Evolutionary conservation across 2,329 filamentous ascomycete species (phyloP).

Genomic region (Furcasterigmium sp.): DNA sequence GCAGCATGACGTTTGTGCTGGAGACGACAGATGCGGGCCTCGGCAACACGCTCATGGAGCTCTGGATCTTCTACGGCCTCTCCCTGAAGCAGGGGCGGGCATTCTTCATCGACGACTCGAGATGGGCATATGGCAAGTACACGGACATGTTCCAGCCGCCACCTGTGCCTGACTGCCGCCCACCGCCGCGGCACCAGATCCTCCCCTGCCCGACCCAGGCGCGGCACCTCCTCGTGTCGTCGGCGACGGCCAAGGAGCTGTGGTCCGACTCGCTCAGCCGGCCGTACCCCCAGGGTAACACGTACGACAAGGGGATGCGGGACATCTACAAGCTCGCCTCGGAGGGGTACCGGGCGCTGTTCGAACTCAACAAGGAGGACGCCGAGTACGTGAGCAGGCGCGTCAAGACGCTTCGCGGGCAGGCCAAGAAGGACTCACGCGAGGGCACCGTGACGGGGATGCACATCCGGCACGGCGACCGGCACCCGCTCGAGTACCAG

Average conservation of each 20-base stretch:
- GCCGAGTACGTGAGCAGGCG: constrained; percentile 58
- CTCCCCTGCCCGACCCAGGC: constrained; percentile 75
- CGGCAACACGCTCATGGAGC: constrained; percentile 67
- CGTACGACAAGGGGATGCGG: constrained; percentile 32
- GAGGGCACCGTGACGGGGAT: constrained; percentile 58
- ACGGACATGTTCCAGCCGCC: constrained; percentile 65
- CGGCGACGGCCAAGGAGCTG: constrained; percentile 58
- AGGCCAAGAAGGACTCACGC: constrained; percentile 35
- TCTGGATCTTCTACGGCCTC: constrained; percentile 82
- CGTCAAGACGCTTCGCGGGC: constrained; percentile 47
- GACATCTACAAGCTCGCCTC: constrained; percentile 65
- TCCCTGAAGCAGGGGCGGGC: constrained; percentile 67
- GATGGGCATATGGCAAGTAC: constrained; percentile 78
- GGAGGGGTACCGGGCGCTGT: constrained; percentile 68
- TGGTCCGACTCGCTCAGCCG: constrained; percentile 53
- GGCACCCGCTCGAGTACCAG: constrained; percentile 70
- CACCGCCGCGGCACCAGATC: constrained; percentile 70
- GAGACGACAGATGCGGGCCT: constrained; percentile 70
- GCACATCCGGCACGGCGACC: constrained; percentile 76
- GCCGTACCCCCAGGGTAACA: constrained; percentile 46
- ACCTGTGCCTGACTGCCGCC: constrained; percentile 59
- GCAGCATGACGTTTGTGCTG: constrained; percentile 71
- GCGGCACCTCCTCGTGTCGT: constrained; percentile 68
- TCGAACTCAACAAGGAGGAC: constrained; percentile 63
- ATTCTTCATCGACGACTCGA: constrained; percentile 81